phyloP scores from a whole-genome alignment of 192 early-diverging fungal species.

The Pilaira anomala region DNA sequence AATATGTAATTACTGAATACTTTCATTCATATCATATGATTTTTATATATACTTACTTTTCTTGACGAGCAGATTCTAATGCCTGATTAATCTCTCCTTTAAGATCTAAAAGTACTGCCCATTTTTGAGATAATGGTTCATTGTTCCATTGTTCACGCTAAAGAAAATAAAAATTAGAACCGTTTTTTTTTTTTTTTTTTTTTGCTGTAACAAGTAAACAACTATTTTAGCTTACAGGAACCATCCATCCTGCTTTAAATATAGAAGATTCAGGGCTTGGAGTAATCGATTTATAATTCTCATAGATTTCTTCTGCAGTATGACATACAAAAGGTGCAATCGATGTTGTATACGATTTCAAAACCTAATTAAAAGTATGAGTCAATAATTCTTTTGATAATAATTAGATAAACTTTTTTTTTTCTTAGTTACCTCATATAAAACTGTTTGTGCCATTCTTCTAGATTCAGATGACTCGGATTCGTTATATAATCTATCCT shows the following conservation, averaged over 20 bases:
- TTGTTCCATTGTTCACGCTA: constrained; percentile 45
- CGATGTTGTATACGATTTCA: constrained; percentile 57
- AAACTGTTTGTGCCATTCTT: constrained; percentile 60
- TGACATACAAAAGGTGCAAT: constrained; percentile 67
- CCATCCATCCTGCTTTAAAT: constrained; percentile 61
- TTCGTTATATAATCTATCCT: constrained; percentile 73
- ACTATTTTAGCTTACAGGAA: constrained; percentile 27
- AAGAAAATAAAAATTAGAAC: constrained; percentile 28
- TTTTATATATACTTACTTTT: constrained; percentile 37
- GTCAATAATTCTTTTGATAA: too few species aligned
- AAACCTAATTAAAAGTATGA: constrained; percentile 31
- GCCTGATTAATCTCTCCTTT: constrained; percentile 49
- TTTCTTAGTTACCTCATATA: constrained; percentile 48
- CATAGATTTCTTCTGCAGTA: constrained; percentile 73
- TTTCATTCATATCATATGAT: too few species aligned
- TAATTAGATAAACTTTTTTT: too few species aligned
- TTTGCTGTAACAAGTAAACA: too few species aligned
- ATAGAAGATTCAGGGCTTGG: constrained; percentile 44
- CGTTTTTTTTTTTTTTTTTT: neutral
- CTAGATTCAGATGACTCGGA: constrained; percentile 38
- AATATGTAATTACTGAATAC: too few species aligned
- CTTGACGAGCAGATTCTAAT: constrained; percentile 50
- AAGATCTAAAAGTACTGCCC: constrained; percentile 39
- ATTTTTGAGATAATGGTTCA: constrained; percentile 39
- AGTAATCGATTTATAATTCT: constrained; percentile 47